Conservation (phyloP, 2,329 filamentous ascomycete species). For the Colletotrichum sp. region DNA sequence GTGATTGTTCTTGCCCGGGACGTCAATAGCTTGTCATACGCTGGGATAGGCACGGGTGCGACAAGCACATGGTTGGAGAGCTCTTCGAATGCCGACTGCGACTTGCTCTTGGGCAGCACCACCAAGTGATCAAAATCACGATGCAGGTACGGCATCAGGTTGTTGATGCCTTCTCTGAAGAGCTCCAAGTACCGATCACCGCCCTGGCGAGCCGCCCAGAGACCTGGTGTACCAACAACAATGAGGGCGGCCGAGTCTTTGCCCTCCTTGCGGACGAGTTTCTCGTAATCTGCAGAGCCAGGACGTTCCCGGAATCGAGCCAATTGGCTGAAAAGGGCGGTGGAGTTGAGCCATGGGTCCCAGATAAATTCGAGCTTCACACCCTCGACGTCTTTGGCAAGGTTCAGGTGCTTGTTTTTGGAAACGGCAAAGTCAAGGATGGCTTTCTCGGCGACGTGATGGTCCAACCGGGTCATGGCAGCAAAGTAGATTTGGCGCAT, state of each 20-base stretch:
- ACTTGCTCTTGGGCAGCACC: slow-evolving; percentile 13
- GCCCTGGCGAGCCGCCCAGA: slow-evolving; percentile 60
- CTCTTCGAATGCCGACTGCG: slow-evolving; percentile 2
- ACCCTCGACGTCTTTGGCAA: slow-evolving; percentile 1
- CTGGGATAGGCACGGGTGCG: slow-evolving; percentile 50
- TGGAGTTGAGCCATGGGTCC: slow-evolving; percentile 66
- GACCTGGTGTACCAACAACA: slow-evolving; percentile 57
- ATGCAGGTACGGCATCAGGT: slow-evolving; percentile 43
- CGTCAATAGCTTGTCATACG: slow-evolving; percentile 46
- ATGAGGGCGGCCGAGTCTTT: slow-evolving; percentile 46
- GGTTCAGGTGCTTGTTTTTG: slow-evolving; percentile 14
- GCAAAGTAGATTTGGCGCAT: slow-evolving; percentile 67
- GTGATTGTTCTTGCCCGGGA: slow-evolving; percentile 47
- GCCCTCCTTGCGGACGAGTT: slow-evolving; percentile 6
- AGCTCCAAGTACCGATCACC: slow-evolving; percentile 46
- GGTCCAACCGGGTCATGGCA: slow-evolving; percentile 20
- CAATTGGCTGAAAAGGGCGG: slow-evolving; percentile 12
- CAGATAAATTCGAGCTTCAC: slow-evolving; percentile 48
- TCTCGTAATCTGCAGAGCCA: slow-evolving; percentile 14
- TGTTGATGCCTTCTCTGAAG: slow-evolving; percentile 52
- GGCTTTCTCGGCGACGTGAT: slow-evolving; percentile 3
- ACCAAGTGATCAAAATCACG: slow-evolving; percentile 25
- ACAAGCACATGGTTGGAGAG: slow-evolving; percentile 29
- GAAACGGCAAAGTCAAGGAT: slow-evolving; percentile 18
- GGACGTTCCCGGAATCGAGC: slow-evolving; percentile 15